These are phyloP conservation scores for Aristolochia contorta DNA, from an alignment of 164 flowering plant genomes.

Conservation along the genomic window DNA sequence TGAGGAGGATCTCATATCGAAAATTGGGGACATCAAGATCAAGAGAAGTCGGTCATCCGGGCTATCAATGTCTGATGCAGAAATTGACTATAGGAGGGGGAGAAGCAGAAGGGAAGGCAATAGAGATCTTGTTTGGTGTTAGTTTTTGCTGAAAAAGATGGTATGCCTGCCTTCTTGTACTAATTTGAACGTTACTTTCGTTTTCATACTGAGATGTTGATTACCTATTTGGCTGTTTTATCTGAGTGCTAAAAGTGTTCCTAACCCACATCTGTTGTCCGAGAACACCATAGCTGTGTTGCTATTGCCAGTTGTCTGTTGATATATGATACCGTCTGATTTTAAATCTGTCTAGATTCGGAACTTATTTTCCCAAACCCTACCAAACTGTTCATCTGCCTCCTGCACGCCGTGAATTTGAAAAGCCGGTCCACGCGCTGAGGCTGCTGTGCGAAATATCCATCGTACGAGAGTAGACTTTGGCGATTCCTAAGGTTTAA, in stretches of 20 bases:
- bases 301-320: slow-evolving; percentile 16
- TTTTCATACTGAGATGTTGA: slow-evolving; percentile 12
- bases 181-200: slow-evolving; percentile 16
- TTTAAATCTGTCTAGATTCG: too few species aligned
- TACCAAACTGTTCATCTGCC: too few species aligned
- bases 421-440: too few species aligned
- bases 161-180: slow-evolving; percentile 10
- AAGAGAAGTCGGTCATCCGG: slow-evolving; percentile 50
- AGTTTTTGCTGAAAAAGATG: background rate
- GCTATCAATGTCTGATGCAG: slow-evolving; percentile 76
- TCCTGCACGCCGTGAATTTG: too few species aligned
- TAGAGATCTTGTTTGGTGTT: slow-evolving; percentile 38
- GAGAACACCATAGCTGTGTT: slow-evolving; percentile 1
- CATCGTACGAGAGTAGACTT: too few species aligned
- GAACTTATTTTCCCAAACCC: too few species aligned
- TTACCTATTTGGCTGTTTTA: slow-evolving; percentile 12
- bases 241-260: slow-evolving; percentile 12
- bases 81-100: slow-evolving; percentile 76
- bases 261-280: slow-evolving; percentile 12
- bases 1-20: slow-evolving; percentile 49
- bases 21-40: slow-evolving; percentile 37
- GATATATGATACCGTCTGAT: slow-evolving; percentile 8
- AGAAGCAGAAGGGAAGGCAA: slow-evolving; percentile 57
- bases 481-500: too few species aligned
- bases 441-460: too few species aligned